These are phyloP conservation scores for Eucalyptus erythrocorys DNA, from an alignment of 345 rosid genomes.

Conservation along the genomic window DNA sequence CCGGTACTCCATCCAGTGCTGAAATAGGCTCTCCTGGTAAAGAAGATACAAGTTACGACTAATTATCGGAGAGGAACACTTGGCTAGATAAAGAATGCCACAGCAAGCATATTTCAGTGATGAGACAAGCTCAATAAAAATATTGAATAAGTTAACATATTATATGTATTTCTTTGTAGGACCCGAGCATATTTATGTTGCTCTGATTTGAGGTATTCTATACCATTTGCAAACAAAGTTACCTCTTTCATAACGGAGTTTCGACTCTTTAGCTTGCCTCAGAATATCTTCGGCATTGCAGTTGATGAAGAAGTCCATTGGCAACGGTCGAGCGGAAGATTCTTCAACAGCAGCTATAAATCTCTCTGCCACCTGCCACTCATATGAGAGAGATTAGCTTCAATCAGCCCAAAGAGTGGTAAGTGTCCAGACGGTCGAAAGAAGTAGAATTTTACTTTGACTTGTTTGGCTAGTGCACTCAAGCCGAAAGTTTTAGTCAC, in stretches of 20 bases:
- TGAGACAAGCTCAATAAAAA: background rate
- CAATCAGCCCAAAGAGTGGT: too few relatives aligned
- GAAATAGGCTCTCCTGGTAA: slow-evolving; percentile 49
- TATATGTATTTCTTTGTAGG: background rate
- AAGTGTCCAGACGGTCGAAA: background rate
- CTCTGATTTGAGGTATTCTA: background rate
- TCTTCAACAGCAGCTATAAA: slow-evolving; percentile 32
- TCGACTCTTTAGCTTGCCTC: slow-evolving; percentile 48
- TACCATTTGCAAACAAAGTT: background rate
- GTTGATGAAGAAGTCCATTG: slow-evolving; percentile 57
- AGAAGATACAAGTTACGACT: background rate
- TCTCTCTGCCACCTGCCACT: slow-evolving; percentile 39
- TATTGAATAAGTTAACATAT: background rate
- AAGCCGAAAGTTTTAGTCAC: background rate
- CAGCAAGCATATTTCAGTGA: background rate
- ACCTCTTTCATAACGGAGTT: slow-evolving; percentile 46
- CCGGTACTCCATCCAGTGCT: slow-evolving; percentile 54
- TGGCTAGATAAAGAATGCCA: background rate
- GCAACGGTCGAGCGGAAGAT: slow-evolving; percentile 17
- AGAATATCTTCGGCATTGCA: slow-evolving; percentile 33
- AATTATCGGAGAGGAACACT: background rate
- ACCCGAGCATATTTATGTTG: background rate
- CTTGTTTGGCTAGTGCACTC: background rate
- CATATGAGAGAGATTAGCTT: background rate
- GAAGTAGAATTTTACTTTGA: background rate